Base-by-base conservation (phyloP, 345 rosid species). In the Clarkia xantiana region DNA sequence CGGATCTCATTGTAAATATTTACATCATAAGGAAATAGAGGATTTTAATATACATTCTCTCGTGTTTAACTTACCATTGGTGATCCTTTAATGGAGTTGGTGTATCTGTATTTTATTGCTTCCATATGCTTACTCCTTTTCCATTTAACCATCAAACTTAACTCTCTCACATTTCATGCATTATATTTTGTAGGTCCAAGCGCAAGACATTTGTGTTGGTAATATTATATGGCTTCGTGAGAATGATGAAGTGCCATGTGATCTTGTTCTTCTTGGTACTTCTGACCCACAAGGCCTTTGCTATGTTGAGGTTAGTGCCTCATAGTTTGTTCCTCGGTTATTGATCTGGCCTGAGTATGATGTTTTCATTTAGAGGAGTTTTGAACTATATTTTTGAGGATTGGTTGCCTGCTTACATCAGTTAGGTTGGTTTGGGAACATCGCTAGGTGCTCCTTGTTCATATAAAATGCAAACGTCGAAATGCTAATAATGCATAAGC, bases 201-300 rank as follows among this genome's bases (percentile, higher is more conserved):
- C 96, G 42, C 96, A 86, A 66, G 87, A 91, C 61, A 76, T 86
- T 51, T 72, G 53, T 59, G 95, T 91, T 7, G 95, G 98, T 40
- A 84, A 84, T 65, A 72, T 86, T 53, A 87, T 91, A 44, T 91
- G 98, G 98, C 82, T 91, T 76, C 95, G 95, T 36, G 96, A 91
- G 75, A 91, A 91, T 75, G 96, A 91, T 72, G 95, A 88, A 75
- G 98, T 82, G 52, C 98, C 98, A 45, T 86, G 98, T 61, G 98
- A 91, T 82, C 81, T 91, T 64, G 96, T 84, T 70, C 63, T 91
- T 78, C 66, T 91, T 45, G 96, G 98, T 57, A 75, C 94, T 38
- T 90, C 97, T 29, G 97, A 90, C 57, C 76, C 86, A 51, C 96
- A 86, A 67, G 98, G 98, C 43, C 39, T 86, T 57, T 91, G 94